Conservation (phyloP, 495 filamentous ascomycete species). For the Tuber calosporum region DNA sequence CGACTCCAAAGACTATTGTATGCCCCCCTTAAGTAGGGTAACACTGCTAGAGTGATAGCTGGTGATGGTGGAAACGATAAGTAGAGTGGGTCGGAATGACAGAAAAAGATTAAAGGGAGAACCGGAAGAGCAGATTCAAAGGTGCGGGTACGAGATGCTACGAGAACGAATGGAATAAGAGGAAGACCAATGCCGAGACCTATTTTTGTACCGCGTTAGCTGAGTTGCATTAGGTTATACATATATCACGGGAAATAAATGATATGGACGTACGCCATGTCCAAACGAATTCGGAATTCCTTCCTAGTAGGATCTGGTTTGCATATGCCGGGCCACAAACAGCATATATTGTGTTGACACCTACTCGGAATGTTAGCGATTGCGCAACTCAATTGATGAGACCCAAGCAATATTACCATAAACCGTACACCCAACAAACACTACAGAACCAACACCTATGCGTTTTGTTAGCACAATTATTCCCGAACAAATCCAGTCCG, state of each 20-base stretch:
- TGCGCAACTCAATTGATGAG: background rate
- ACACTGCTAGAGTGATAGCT: conserved; percentile 41
- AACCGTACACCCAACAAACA: conserved; percentile 41
- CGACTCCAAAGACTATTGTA: conserved; percentile 38
- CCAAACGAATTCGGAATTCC: conserved; percentile 40
- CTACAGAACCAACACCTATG: conserved; percentile 38
- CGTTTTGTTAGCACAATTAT: conserved; percentile 17
- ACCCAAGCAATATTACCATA: conserved; percentile 29
- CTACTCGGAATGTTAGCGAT: conserved; percentile 7
- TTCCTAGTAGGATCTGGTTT: conserved; percentile 36
- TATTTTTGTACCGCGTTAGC: conserved; percentile 10
- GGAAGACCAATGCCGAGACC: conserved; percentile 41
- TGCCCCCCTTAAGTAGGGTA: conserved; percentile 38
- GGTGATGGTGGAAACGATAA: conserved; percentile 41
- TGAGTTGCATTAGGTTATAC: background rate
- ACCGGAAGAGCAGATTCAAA: conserved; percentile 42
- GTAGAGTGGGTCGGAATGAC: conserved; percentile 41
- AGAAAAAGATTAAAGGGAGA: conserved; percentile 41
- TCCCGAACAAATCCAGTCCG: conserved; percentile 21
- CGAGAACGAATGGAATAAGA: conserved; percentile 41
- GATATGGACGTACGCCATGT: conserved; percentile 36
- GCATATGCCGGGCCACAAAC: conserved; percentile 42
- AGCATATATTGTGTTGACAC: conserved; percentile 42
- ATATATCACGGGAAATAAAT: background rate
- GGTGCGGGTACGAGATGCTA: conserved; percentile 40